Conservation (phyloP, 805 yeast genomes). For the Cyberlindnera xylosilytica region DNA sequence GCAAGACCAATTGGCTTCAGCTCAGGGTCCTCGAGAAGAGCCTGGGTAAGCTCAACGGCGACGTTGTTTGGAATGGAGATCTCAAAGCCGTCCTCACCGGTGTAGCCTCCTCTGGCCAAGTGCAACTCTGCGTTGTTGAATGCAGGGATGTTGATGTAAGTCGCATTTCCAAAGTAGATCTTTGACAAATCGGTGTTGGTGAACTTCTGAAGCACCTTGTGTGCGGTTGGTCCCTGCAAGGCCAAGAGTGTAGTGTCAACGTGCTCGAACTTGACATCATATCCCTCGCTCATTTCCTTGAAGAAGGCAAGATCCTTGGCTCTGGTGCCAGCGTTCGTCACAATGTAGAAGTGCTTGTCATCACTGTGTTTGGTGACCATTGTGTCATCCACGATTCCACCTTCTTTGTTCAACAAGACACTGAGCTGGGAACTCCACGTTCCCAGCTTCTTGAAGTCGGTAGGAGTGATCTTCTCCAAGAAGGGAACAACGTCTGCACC, state of each 20-base stretch:
- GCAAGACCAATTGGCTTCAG: conserved; percentile 93
- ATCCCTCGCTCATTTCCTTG: conserved; percentile 42
- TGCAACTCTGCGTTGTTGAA: conserved; percentile 49
- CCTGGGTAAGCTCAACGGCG: conserved; percentile 59
- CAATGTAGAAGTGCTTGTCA: conserved; percentile 68
- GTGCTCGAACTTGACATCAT: conserved; percentile 36
- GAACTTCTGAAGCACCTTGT: conserved; percentile 59
- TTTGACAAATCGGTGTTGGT: conserved; percentile 55
- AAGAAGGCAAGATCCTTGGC: conserved; percentile 74
- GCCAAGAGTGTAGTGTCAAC: conserved; percentile 81
- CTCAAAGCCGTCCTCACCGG: conserved; percentile 99
- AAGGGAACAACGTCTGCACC: conserved; percentile 70
- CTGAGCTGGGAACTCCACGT: conserved; percentile 69
- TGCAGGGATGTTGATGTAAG: conserved; percentile 28
- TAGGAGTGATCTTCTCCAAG: conserved; percentile 82
- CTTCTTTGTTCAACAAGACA: conserved; percentile 68
- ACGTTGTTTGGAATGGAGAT: conserved; percentile 65
- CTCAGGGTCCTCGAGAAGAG: conserved; percentile 47
- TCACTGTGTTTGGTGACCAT: conserved; percentile 81
- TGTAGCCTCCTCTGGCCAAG: conserved; percentile 93
- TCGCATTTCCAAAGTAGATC: conserved; percentile 70
- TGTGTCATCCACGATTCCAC: conserved; percentile 91
- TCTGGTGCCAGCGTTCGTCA: conserved; percentile 94
- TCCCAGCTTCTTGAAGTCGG: conserved; percentile 61
- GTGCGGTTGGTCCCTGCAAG: conserved; percentile 88